phyloP scores from a whole-genome alignment of 2,329 filamentous ascomycete genomes.

The Ophiostoma sp. region DNA sequence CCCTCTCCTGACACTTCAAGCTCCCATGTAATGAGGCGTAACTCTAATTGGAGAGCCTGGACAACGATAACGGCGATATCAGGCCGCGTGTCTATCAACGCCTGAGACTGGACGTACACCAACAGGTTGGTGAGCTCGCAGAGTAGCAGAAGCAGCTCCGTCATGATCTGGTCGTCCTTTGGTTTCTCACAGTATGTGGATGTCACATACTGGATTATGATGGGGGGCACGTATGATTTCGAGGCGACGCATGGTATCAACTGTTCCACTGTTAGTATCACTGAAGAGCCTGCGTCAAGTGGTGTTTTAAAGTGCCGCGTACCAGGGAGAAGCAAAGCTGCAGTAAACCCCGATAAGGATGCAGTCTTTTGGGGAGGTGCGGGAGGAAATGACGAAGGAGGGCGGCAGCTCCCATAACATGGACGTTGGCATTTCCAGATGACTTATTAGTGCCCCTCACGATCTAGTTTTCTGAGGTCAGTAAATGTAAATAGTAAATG shows the following conservation, averaged over 20 bases:
- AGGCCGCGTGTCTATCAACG: conserved; percentile 37
- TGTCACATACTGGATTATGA: conserved; percentile 41
- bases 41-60: conserved; percentile 39
- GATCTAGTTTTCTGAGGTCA: conserved; percentile 28
- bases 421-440: conserved; percentile 49
- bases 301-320: conserved; percentile 16
- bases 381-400: conserved; percentile 47
- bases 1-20: conserved; percentile 28
- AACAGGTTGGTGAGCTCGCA: conserved; percentile 40
- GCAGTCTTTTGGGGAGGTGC: conserved; percentile 35
- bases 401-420: conserved; percentile 55
- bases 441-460: conserved; percentile 45
- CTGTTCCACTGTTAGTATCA: background rate
- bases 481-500: background rate
- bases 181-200: conserved; percentile 33
- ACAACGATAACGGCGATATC: conserved; percentile 35
- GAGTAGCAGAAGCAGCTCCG: conserved; percentile 40
- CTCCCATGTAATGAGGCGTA: conserved; percentile 39
- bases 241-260: background rate
- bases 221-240: conserved; percentile 34
- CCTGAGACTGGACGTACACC: conserved; percentile 33
- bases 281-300: background rate
- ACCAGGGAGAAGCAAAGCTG: conserved; percentile 55
- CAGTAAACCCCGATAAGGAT: conserved; percentile 48
- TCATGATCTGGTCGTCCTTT: conserved; percentile 36